Base-by-base conservation (phyloP, 31 red algal species). In the Endocladia muricata region DNA sequence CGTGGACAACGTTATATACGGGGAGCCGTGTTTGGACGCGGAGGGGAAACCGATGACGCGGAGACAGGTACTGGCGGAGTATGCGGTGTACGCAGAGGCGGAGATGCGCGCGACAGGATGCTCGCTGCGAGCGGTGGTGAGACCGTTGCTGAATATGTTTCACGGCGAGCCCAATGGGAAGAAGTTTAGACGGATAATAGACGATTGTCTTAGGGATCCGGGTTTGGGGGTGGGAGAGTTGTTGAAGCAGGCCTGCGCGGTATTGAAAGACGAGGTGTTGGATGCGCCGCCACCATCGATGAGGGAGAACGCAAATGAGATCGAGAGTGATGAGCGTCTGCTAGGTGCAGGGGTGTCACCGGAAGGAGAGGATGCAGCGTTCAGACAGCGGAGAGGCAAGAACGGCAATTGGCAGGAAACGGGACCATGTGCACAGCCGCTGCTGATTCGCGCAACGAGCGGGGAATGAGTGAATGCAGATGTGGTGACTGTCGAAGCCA, bases 101-200 rank as follows among this genome's bases (percentile, higher is more conserved):
- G 83, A 88, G 1, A 38, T 81, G 15, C 41, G 17, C 2, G 25
- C 22, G 38, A 68, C 40, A 33, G 43, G 48, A 4, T 73, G 79
- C 28, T 61, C 85, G 21, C 22, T 58, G 42, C 83, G 82, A 22
- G 74, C 32, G 29, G 13, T 97, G 38, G 28, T 97, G 21, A 88
- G 69, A 31, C 94, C 94, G 48, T 37, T 91, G 34, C 78, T 97
- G 23, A 76, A 88, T 60, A 34, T 93, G 41, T 97, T 97, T 55
- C 62, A 82, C 51, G 88, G 94, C 15, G 94, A 91, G 71, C 55
- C 41, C 0, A 89, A 84, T 40, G 81, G 92, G 30, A 85, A 86
- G 41, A 74, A 48, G n/a, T 94, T 70, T 59, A 54, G 92, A 31
- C 57, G 84, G 5, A 75, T 41, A 0, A 75, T 92, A 23, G 88